phyloP scores from a whole-genome alignment of 2,329 filamentous ascomycete genomes.

The Botrytis squamosa region DNA sequence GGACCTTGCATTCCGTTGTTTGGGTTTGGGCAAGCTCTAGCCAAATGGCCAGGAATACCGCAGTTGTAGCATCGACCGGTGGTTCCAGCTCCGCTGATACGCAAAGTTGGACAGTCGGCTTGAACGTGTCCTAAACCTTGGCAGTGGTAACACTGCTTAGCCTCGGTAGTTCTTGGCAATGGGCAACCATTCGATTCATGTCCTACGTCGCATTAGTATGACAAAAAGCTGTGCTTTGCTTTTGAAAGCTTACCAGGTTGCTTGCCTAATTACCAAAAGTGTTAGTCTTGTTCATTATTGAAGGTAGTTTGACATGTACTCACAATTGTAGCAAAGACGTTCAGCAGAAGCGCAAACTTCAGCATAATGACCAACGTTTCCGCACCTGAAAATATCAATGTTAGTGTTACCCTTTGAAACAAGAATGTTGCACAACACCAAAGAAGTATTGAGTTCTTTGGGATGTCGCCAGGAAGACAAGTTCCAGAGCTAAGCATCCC shows the following conservation, averaged over 20 bases:
- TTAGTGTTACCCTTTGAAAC: constrained; percentile 16
- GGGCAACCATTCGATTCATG: constrained; percentile 99
- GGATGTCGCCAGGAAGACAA: not conserved
- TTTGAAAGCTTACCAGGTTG: constrained; percentile 60
- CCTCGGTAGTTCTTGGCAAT: constrained; percentile 92
- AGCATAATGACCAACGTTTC: constrained; percentile 75
- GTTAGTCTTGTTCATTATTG: constrained; percentile 17
- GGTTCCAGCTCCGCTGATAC: constrained; percentile 77
- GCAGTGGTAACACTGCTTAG: constrained; percentile 99
- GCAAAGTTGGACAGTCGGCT: constrained; percentile 96
- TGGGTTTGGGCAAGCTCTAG: constrained; percentile 82
- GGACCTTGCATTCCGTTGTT: constrained; percentile 51
- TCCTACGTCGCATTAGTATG: constrained; percentile 47
- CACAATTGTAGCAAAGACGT: constrained; percentile 99
- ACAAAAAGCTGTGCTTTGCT: not conserved
- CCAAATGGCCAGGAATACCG: constrained; percentile 87
- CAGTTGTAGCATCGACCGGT: constrained; percentile 96
- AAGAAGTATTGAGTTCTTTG: not conserved
- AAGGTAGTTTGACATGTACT: constrained; percentile 41
- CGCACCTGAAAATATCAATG: constrained; percentile 45
- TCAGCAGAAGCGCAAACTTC: constrained; percentile 98
- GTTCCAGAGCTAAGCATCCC: not conserved
- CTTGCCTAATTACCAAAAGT: constrained; percentile 57
- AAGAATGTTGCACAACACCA: not conserved
- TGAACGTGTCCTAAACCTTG: constrained; percentile 98